phyloP scores from a whole-genome alignment of 192 early-diverging fungal species.

The Rhizoclosmatium globosum region DNA sequence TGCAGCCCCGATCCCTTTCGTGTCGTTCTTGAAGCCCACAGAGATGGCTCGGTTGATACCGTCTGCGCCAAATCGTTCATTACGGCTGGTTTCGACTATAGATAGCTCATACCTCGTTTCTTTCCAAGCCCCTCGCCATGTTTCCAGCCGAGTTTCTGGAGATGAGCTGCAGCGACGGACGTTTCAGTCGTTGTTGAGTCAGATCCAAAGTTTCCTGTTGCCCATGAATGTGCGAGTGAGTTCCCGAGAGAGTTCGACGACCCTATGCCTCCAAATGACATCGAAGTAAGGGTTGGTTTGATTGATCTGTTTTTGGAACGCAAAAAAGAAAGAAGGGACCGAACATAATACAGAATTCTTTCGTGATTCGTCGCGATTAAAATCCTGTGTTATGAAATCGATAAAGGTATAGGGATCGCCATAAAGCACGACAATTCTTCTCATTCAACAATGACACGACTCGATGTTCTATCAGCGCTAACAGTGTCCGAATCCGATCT shows the following conservation, averaged over 20 bases:
- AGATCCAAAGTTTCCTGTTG: slow-evolving; percentile 35
- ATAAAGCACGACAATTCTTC: too few species aligned
- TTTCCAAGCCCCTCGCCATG: slow-evolving; percentile 63
- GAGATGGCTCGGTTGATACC: slow-evolving; percentile 86
- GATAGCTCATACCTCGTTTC: slow-evolving; percentile 41
- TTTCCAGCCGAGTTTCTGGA: slow-evolving; percentile 91
- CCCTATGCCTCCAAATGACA: slow-evolving; percentile 31
- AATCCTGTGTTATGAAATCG: too few species aligned
- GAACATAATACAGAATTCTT: too few species aligned
- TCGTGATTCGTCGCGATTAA: too few species aligned
- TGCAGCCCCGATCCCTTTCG: slow-evolving; percentile 72
- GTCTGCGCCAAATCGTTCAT: slow-evolving; percentile 37
- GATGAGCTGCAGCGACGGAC: slow-evolving; percentile 50
- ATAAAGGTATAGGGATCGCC: too few species aligned
- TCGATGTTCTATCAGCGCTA: too few species aligned
- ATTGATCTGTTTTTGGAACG: too few species aligned
- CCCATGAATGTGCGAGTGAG: slow-evolving; percentile 16
- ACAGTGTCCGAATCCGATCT: too few species aligned
- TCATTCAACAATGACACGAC: too few species aligned
- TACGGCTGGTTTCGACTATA: not conserved
- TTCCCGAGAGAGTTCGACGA: not conserved
- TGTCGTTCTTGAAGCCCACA: slow-evolving; percentile 86
- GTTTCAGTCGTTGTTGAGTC: not conserved
- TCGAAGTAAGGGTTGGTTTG: too few species aligned
- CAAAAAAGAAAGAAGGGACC: too few species aligned